phyloP scores from a whole-genome alignment of 208 protist species.

The Strigomonas galati region DNA sequence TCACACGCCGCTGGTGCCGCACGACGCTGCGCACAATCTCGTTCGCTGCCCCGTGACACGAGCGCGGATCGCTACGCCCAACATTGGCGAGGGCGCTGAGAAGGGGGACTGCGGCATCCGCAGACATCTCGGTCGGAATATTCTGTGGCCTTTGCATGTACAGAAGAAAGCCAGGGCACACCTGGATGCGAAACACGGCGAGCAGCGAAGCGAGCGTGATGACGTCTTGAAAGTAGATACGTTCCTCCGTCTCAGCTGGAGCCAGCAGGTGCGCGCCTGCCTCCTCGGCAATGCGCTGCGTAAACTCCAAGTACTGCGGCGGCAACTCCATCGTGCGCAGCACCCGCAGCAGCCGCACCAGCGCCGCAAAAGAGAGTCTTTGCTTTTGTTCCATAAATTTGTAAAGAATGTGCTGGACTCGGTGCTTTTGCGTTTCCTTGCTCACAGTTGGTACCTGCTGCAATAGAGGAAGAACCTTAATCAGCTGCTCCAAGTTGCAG shows the following conservation, averaged over 20 bases:
- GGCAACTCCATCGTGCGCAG: conserved; percentile 42
- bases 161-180: conserved; percentile 44
- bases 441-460: conserved; percentile 21
- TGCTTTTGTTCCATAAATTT: conserved; percentile 9
- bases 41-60: conserved; percentile 18
- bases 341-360: conserved; percentile 42
- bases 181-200: conserved; percentile 47
- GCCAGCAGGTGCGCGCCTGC: conserved; percentile 21
- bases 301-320: conserved; percentile 19
- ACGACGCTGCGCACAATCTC: conserved; percentile 17
- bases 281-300: conserved; percentile 23
- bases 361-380: conserved; percentile 20
- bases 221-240: conserved; percentile 36
- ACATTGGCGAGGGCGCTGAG: conserved; percentile 41
- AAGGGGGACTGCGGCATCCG: conserved; percentile 42
- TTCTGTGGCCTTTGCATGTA: conserved; percentile 27
- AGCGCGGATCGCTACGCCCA: conserved; percentile 16
- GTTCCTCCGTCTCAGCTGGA: not conserved
- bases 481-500: conserved; percentile 16
- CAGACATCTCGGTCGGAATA: conserved; percentile 20
- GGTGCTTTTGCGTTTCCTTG: not conserved
- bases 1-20: conserved; percentile 13
- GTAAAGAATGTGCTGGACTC: conserved; percentile 11
- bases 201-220: conserved; percentile 50
- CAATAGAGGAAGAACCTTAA: conserved; percentile 47